Percentiles rank a stretch among this genome's conserved stretches.
phyloP scores from a whole-genome alignment of 208 protist species.

The Acanthamoeba divionensis region DNA sequence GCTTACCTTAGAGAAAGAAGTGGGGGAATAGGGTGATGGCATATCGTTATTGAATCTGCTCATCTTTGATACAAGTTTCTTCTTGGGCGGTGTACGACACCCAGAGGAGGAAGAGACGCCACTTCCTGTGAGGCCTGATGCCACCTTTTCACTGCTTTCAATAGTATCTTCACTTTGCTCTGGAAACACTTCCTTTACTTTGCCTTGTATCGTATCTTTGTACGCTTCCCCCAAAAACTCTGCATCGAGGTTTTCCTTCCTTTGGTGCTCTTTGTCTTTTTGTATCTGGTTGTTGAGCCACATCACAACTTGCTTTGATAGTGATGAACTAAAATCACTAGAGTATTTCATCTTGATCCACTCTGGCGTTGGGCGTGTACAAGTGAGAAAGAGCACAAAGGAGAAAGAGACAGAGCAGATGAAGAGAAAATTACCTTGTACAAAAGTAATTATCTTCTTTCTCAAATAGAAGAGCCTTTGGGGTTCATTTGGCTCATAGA shows the following conservation, averaged over 20 bases:
- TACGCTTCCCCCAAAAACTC: background rate
- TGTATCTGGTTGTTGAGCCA: background rate
- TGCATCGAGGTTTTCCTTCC: background rate
- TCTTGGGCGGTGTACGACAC: too few relatives aligned
- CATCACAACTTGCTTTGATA: constrained; percentile 9
- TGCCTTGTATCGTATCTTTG: background rate
- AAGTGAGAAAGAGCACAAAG: background rate
- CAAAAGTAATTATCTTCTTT: background rate
- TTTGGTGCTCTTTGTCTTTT: background rate
- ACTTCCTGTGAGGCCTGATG: background rate
- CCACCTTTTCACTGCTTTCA: background rate
- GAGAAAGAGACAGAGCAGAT: background rate
- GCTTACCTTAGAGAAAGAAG: background rate
- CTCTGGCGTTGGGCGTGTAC: too few relatives aligned
- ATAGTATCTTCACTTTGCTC: background rate
- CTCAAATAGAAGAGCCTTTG: background rate
- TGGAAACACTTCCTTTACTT: background rate
- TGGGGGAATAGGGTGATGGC: constrained; percentile 28
- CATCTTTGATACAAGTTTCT: background rate
- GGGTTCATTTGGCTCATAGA: background rate
- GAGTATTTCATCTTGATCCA: constrained; percentile 15
- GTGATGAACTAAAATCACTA: background rate
- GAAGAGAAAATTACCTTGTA: background rate
- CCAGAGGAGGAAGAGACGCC: too few relatives aligned
- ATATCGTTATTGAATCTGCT: background rate